Conservation (phyloP, 331 rosid species). For the Spiraea crenata region DNA sequence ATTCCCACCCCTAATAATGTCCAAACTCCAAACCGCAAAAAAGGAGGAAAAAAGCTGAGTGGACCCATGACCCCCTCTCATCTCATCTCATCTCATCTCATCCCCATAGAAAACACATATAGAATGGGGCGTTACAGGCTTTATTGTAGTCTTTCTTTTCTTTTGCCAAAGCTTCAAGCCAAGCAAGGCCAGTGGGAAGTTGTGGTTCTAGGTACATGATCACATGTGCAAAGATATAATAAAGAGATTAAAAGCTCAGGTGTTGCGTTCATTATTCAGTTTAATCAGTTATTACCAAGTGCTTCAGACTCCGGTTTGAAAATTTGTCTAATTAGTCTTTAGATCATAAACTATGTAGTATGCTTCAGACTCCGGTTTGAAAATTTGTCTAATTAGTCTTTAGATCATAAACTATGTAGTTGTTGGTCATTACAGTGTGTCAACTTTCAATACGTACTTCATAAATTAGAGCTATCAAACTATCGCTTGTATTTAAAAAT, state of each 20-base stretch:
- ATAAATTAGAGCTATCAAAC: no score
- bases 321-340: no score
- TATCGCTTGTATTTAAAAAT: not conserved
- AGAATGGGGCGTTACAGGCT: conserved; percentile 48
- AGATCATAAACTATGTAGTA: no score
- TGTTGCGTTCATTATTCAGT: no score
- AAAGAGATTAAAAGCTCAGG: conserved; percentile 8
- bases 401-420: no score
- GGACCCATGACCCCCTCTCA: conserved; percentile 28
- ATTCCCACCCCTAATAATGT: no score
- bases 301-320: no score
- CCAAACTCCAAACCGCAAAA: conserved; percentile 1
- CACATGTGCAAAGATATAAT: not conserved
- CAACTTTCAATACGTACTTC: no score
- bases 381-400: no score
- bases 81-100: not conserved
- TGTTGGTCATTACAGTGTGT: no score
- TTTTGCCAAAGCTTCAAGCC: not conserved
- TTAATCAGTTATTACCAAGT: no score
- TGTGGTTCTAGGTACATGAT: not conserved
- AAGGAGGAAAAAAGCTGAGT: conserved; percentile 10
- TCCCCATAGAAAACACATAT: not conserved
- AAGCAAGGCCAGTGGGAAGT: conserved; percentile 7
- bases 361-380: no score
- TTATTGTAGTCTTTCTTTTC: not conserved